Evolutionary conservation across 805 yeast genomes (phyloP).

Genomic region (Zygosaccharomyces pseudorouxii): DNA sequence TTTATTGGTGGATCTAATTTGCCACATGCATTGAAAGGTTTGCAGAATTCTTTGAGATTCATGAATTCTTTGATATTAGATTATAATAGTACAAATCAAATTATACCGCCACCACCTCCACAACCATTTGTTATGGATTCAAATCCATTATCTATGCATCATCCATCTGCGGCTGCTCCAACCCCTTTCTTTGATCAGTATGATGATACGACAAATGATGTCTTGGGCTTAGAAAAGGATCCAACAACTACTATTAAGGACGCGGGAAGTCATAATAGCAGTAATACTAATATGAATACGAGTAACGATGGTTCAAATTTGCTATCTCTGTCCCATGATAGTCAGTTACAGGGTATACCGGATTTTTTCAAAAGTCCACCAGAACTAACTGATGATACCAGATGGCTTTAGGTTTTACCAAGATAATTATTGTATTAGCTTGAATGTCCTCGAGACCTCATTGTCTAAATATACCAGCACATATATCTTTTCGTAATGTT

Average conservation of each 20-base stretch:
- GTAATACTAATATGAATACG: constrained; percentile 10
- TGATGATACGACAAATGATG: constrained; percentile 11
- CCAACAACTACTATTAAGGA: constrained; percentile 7
- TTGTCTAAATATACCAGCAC: neutral
- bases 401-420: constrained; percentile 13
- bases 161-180: constrained; percentile 8
- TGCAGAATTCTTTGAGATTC: constrained; percentile 45
- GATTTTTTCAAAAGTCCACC: constrained; percentile 23
- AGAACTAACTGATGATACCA: constrained; percentile 18
- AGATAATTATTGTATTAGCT: neutral
- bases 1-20: constrained; percentile 54
- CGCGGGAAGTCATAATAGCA: constrained; percentile 7
- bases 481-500: constrained; percentile 2
- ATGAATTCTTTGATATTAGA: constrained; percentile 52
- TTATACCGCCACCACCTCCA: constrained; percentile 19
- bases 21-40: constrained; percentile 68
- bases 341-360: constrained; percentile 22
- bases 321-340: constrained; percentile 14
- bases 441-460: neutral
- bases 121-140: constrained; percentile 9
- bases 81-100: constrained; percentile 36
- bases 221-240: constrained; percentile 9
- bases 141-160: constrained; percentile 12
- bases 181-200: constrained; percentile 12
- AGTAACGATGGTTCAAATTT: constrained; percentile 8